Evolutionary conservation across 305 asterid species (phyloP).

Genomic region (Stenogyne calaminthoides): DNA sequence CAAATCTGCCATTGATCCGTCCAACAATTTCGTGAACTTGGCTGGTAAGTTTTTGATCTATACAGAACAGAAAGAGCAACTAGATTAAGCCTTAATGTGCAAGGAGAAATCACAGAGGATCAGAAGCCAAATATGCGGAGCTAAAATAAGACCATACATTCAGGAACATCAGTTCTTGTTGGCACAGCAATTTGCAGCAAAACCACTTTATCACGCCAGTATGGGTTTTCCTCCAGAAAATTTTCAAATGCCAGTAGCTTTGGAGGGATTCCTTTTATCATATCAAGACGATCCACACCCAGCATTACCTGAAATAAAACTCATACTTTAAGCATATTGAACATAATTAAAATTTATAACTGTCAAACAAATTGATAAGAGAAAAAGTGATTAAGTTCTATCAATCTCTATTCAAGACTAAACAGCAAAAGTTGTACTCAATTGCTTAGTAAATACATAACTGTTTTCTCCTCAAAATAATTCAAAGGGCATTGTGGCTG

Average conservation of each 20-base stretch:
- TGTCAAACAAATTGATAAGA: conserved; percentile 7
- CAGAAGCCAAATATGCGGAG: conserved; percentile 21
- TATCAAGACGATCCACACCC: conserved; percentile 96
- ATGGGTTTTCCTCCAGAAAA: conserved; percentile 82
- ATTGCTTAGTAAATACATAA: not conserved
- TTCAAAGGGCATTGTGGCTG: not conserved
- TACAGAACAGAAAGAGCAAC: conserved; percentile 33
- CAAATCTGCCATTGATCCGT: conserved; percentile 94
- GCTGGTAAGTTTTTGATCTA: conserved; percentile 93
- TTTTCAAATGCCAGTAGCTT: conserved; percentile 93
- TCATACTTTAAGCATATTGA: conserved; percentile 2
- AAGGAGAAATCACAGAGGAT: conserved; percentile 12
- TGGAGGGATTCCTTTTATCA: conserved; percentile 96
- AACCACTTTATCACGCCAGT: conserved; percentile 89
- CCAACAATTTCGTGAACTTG: conserved; percentile 98
- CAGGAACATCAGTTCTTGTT: conserved; percentile 95
- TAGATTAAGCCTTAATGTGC: conserved; percentile 16
- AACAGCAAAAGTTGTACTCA: conserved; percentile 8
- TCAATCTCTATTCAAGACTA: not conserved
- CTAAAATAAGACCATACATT: conserved; percentile 59
- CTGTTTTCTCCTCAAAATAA: not conserved
- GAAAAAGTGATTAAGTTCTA: not conserved
- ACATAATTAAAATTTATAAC: not conserved
- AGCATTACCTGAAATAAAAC: conserved; percentile 69
- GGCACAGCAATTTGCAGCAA: conserved; percentile 98